Conservation (phyloP, 352 stramenopile species). For the Phytophthora hibernalis region DNA sequence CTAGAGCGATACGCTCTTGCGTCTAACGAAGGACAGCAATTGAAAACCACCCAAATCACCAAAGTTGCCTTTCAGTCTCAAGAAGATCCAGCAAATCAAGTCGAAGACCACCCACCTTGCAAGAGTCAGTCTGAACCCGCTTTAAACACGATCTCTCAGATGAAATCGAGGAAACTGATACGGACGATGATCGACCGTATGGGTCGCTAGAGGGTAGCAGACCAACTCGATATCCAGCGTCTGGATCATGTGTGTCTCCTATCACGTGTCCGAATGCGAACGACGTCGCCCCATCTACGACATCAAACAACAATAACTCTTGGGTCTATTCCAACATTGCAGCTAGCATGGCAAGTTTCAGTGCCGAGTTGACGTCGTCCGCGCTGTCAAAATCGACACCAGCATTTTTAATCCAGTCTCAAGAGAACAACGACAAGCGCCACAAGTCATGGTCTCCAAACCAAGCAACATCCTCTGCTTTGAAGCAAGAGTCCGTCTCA, state of each 20-base stretch:
- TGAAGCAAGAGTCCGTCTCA: constrained; percentile 14
- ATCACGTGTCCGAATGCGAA: background rate
- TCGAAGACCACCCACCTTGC: constrained; percentile 7
- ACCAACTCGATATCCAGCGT: background rate
- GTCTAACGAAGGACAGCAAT: constrained; percentile 25
- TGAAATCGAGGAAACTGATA: constrained; percentile 2
- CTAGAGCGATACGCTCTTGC: constrained; percentile 48
- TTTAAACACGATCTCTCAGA: background rate
- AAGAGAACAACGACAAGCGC: constrained; percentile 6
- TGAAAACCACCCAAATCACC: background rate
- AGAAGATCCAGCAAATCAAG: constrained; percentile 18
- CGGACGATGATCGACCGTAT: background rate
- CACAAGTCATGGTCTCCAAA: background rate
- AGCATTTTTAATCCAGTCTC: constrained; percentile 13
- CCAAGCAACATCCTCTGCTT: background rate
- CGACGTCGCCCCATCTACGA: background rate
- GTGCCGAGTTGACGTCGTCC: constrained; percentile 17
- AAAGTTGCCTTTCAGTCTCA: background rate
- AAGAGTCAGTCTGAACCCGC: too few species aligned
- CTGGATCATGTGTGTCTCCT: constrained; percentile 19
- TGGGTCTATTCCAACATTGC: constrained; percentile 11
- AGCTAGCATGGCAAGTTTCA: constrained; percentile 1
- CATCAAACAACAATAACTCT: constrained; percentile 5
- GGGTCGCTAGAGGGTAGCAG: background rate
- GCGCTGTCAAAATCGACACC: constrained; percentile 25